phyloP scores from a whole-genome alignment of 345 rosid genomes.

The Cochlearia excelsa region DNA sequence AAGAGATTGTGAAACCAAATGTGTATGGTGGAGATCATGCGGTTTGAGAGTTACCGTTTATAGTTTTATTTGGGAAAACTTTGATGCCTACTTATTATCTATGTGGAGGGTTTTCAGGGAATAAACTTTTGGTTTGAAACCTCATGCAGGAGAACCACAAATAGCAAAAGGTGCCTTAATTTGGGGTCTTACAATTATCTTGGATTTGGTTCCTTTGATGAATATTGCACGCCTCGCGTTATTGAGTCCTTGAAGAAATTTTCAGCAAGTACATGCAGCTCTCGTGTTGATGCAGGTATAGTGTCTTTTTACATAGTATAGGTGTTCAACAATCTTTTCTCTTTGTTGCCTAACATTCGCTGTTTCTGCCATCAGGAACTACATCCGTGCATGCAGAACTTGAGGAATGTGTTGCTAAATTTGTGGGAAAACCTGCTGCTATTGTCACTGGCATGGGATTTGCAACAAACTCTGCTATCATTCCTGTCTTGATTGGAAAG shows the following conservation, averaged over 20 bases:
- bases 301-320: neutral
- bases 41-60: neutral
- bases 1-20: neutral
- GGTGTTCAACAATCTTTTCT: neutral
- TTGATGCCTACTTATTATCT: neutral
- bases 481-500: conserved; percentile 88
- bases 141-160: conserved; percentile 66
- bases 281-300: conserved; percentile 89
- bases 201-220: conserved; percentile 94
- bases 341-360: conserved; percentile 17
- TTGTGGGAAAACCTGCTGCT: conserved; percentile 92
- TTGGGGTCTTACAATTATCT: conserved; percentile 97
- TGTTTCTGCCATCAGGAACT: conserved; percentile 55
- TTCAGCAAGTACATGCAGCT: conserved; percentile 83
- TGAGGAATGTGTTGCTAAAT: conserved; percentile 77
- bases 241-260: conserved; percentile 69
- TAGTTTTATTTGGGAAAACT: neutral
- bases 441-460: conserved; percentile 89
- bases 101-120: neutral
- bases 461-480: conserved; percentile 77
- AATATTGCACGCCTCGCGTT: conserved; percentile 89
- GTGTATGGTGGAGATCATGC: neutral
- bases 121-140: conserved; percentile 7
- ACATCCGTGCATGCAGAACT: conserved; percentile 66
- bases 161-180: conserved; percentile 73